Evolutionary conservation across 2,329 filamentous ascomycete species (phyloP), one percentile per base, ranked within the genome.

Genomic region (Colletotrichum truncatum): DNA sequence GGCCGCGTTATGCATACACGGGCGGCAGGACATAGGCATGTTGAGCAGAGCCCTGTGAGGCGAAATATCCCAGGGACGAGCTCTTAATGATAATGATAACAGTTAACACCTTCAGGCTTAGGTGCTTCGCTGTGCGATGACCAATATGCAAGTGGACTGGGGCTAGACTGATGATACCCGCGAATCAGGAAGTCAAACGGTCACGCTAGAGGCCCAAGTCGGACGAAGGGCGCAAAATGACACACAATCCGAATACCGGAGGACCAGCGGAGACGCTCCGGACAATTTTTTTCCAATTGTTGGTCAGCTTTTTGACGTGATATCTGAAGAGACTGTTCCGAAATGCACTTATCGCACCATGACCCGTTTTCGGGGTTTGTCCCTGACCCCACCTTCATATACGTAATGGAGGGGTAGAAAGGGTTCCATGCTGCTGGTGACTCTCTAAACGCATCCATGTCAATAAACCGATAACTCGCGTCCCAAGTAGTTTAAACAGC

Each of bases 21-120:
- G 43, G 28, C 52, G 43, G 63, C 51, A 45, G 36, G 16, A 28
- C 51, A 28, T 26, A 36, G 14, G 14, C 26, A 41, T 38, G 51
- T 18, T 30, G 26, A 48, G 45, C 18, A 51, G 58, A 63, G 63
- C 51, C 51, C 25, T 3, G 58, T 28, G 55, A 41, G 57, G 28
- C 51, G 14, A 23, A 18, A 39, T 21, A 51, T 52, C 58, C 56
- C 45, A 18, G 25, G 43, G 49, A 45, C 21, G 26, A 63, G 57
- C 57, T 66, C 57, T 51, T 66, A 56, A 66, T 66, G 63, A 66
- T 66, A 66, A 66, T 66, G 63, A 66, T 38, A 52, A 49, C 58
- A 38, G 34, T 56, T 55, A 41, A 49, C 45, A 46, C 11, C 14
- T n/a, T 14, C 18, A 32, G 5, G 23, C 11, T n/a, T 5, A 9